Conservation (phyloP, 768 basidiomycete species). For the Mycena amicta region DNA sequence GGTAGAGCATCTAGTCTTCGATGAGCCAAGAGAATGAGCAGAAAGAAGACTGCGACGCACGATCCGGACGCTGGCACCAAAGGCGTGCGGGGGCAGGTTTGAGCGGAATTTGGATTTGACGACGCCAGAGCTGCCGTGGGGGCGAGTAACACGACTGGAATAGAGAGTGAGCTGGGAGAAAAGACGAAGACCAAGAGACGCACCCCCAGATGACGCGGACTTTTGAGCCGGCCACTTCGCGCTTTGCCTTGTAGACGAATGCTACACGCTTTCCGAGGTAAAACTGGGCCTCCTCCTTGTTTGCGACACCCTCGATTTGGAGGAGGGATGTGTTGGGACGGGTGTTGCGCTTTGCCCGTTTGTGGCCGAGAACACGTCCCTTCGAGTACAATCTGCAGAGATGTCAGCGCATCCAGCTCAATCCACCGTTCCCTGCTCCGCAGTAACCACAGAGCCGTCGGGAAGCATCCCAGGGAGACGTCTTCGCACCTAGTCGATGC, state of each 20-base stretch:
- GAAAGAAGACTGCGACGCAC: conserved; percentile 52
- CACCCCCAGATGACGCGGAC: conserved; percentile 99
- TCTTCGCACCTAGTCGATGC: conserved; percentile 16
- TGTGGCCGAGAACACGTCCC: conserved; percentile 97
- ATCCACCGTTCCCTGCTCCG: background rate
- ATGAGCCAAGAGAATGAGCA: background rate
- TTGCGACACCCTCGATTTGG: conserved; percentile 95
- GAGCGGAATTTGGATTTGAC: conserved; percentile 96
- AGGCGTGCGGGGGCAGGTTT: conserved; percentile 93
- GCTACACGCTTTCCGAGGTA: conserved; percentile 99
- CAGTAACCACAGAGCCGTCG: background rate
- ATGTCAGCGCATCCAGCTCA: conserved; percentile 18
- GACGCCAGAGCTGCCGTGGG: conserved; percentile 93
- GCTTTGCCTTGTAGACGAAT: conserved; percentile 97
- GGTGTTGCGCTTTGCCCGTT: conserved; percentile 96
- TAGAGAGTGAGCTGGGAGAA: background rate
- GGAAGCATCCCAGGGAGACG: background rate
- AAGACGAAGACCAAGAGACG: conserved; percentile 29
- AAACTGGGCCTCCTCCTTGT: conserved; percentile 92
- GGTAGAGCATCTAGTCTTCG: conserved; percentile 81
- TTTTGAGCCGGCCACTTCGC: conserved; percentile 91
- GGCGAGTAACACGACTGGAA: conserved; percentile 84
- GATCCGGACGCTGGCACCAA: conserved; percentile 90
- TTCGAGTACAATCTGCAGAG: conserved; percentile 86
- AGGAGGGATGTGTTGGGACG: conserved; percentile 95